Evolutionary conservation across 495 filamentous ascomycete genomes (phyloP).

Genomic region (Aspergillus incahuasiensis): DNA sequence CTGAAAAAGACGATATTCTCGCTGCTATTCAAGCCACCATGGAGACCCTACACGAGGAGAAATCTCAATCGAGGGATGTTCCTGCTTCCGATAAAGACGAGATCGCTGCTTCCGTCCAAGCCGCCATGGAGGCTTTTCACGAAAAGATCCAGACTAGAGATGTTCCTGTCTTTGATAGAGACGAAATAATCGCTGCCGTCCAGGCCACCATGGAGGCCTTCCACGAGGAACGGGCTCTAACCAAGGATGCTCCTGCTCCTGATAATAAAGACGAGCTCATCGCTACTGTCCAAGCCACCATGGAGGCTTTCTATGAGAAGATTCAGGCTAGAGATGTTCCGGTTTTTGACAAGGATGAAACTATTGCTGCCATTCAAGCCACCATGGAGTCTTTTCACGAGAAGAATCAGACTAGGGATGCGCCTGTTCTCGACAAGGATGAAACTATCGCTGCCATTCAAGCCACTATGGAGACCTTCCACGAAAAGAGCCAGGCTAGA

Average conservation of each 20-base stretch:
- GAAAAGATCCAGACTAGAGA: background rate
- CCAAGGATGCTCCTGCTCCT: background rate
- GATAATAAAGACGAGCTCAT: conserved; percentile 57
- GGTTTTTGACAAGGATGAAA: conserved; percentile 43
- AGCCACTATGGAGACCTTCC: conserved; percentile 59
- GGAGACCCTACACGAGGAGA: conserved; percentile 62
- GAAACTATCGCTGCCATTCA: conserved; percentile 63
- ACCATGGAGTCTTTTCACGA: background rate
- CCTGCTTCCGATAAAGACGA: conserved; percentile 31
- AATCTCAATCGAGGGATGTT: conserved; percentile 49
- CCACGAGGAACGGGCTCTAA: background rate
- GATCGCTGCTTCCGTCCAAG: background rate
- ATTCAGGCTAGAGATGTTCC: background rate
- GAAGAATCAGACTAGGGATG: background rate
- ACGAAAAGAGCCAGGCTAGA: background rate
- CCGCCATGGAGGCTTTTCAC: too few relatives aligned
- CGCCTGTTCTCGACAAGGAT: conserved; percentile 26
- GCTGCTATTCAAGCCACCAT: conserved; percentile 66
- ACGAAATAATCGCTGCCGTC: conserved; percentile 61
- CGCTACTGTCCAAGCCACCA: conserved; percentile 58
- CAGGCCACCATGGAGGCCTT: conserved; percentile 7
- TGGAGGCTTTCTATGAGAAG: conserved; percentile 49
- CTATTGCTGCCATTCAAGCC: conserved; percentile 54
- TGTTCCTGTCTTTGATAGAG: conserved; percentile 21
- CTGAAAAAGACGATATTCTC: conserved; percentile 53